Evolutionary conservation across 78 protist genomes (phyloP), one percentile per base, ranked within the genome.

Genomic region (Dictyostelium citrinum): DNA sequence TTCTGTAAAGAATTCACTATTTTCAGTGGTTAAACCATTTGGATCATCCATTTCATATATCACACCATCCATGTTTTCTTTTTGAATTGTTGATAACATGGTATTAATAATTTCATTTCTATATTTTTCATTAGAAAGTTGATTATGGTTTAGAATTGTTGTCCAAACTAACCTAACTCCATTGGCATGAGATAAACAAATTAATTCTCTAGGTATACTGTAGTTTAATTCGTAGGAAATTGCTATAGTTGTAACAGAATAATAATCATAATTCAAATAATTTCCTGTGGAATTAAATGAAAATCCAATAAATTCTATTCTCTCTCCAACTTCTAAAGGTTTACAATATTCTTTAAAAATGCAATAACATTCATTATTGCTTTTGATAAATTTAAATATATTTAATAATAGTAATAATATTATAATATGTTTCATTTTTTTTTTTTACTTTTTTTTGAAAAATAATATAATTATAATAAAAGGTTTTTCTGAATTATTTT

Each of bases 231-330:
- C 6, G 27, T 64, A 64, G 1, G 33, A 29, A 24, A 64, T 27
- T 24, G 35, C 72, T 11, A 64, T 64, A n/a, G 72, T 64, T 64
- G 72, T 24, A 24, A 64, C 22, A 3, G 72, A 64, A 64, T 64
- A 24, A 64, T 64, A 64, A 24, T 64, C 72, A 64, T 64, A 64
- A 27, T 64, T 64, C 27, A 64, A 24, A 27, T 64, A 64, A 64
- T 64, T 64, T 27, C 72, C 72, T 11, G 39, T 64, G 24, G 72
- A 64, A 64, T 64, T 64, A 24, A 5, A 9, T 64, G 72, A 64
- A 64, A 64, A 64, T 64, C 72, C 72, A 64, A 64, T 64, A 64
- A 64, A 64, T 64, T 64, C 72, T 9, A 10, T 64, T 64, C 72
- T 64, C 11, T 64, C 35, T 3, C 72, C 72, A 64, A 27, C 72